phyloP scores from a whole-genome alignment of 805 yeast genomes.

The Scheffersomyces spartinae region DNA sequence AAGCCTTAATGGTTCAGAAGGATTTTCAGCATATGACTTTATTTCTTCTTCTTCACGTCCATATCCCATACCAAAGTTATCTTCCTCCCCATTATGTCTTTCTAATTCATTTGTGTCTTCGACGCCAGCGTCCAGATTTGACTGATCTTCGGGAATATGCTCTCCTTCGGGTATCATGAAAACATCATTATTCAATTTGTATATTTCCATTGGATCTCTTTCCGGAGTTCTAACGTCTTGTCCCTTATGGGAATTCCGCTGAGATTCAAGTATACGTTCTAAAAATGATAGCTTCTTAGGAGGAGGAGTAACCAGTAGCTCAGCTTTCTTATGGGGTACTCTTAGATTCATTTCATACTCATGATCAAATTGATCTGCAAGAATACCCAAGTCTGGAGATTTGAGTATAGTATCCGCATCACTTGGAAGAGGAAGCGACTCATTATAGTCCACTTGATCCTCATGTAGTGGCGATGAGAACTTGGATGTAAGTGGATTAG shows the following conservation, averaged over 20 bases:
- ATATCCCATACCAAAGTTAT: too few species aligned
- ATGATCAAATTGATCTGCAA: too few species aligned
- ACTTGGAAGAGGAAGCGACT: constrained; percentile 20
- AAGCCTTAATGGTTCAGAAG: too few species aligned
- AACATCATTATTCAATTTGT: constrained; percentile 2
- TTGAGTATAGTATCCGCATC: constrained; percentile 6
- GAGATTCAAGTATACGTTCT: background rate
- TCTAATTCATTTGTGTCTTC: too few species aligned
- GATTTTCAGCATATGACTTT: too few species aligned
- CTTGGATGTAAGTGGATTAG: constrained; percentile 2
- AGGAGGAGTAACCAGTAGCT: background rate
- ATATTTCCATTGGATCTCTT: constrained; percentile 2
- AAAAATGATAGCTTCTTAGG: background rate
- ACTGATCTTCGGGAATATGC: too few species aligned
- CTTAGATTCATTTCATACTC: constrained; percentile 7
- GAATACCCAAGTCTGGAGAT: constrained; percentile 6
- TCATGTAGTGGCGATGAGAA: constrained; percentile 6
- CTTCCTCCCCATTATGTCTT: too few species aligned
- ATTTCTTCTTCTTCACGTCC: too few species aligned
- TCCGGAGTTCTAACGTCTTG: background rate
- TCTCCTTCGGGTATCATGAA: too few species aligned
- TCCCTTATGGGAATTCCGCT: background rate
- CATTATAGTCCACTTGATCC: constrained; percentile 11
- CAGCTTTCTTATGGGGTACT: background rate
- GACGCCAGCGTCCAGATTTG: too few species aligned